phyloP scores from a whole-genome alignment of 768 basidiomycete genomes.

The Sutorius australiensis region DNA sequence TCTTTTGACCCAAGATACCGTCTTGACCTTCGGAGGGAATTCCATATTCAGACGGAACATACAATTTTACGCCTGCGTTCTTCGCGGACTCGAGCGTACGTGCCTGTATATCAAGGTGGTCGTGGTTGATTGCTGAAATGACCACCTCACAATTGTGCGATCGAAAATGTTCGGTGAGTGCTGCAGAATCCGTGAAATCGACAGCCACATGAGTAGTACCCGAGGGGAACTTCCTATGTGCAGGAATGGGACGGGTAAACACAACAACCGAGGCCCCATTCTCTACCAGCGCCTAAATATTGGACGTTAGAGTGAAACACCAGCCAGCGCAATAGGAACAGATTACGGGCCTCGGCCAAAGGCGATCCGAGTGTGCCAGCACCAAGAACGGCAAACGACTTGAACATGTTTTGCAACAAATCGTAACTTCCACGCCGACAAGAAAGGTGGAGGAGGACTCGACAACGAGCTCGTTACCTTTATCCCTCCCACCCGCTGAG shows the following conservation, averaged over 20 bases:
- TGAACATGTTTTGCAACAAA: slow-evolving; percentile 11
- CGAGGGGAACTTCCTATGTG: slow-evolving; percentile 5
- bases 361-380: slow-evolving; percentile 15
- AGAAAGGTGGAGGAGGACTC: background rate
- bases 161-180: slow-evolving; percentile 13
- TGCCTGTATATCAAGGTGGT: slow-evolving; percentile 19
- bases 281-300: slow-evolving; percentile 9
- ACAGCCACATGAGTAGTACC: slow-evolving; percentile 8
- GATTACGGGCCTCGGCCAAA: slow-evolving; percentile 3
- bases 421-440: background rate
- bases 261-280: slow-evolving; percentile 12
- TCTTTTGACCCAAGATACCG: slow-evolving; percentile 16
- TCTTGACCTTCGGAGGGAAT: slow-evolving; percentile 20
- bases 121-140: slow-evolving; percentile 24
- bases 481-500: background rate
- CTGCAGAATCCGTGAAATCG: slow-evolving; percentile 9
- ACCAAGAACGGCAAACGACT: slow-evolving; percentile 21
- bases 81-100: slow-evolving; percentile 29
- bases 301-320: background rate
- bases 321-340: background rate
- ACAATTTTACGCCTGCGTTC: slow-evolving; percentile 26
- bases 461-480: background rate
- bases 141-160: slow-evolving; percentile 23
- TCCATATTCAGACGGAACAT: slow-evolving; percentile 31
- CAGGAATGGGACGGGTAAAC: slow-evolving; percentile 12